These are phyloP conservation scores for Acer campestre DNA, from an alignment of 345 rosid species.

Conservation along the genomic window DNA sequence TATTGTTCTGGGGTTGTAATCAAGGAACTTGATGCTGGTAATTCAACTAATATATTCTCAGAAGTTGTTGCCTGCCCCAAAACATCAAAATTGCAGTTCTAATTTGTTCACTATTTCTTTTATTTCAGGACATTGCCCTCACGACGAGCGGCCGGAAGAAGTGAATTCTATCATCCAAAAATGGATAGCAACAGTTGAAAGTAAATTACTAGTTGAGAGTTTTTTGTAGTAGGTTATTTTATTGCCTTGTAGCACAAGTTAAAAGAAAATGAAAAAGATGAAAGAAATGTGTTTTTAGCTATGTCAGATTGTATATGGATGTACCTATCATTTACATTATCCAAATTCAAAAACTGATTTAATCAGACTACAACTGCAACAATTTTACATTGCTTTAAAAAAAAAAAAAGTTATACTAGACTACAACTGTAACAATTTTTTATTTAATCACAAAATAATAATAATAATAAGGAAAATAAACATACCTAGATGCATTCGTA, in stretches of 20 bases:
- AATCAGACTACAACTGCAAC: too few species aligned
- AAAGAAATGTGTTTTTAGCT: too few species aligned
- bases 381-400: too few species aligned
- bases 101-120: background rate
- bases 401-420: too few species aligned
- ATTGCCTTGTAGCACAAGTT: background rate
- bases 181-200: constrained; percentile 51
- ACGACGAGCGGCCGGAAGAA: constrained; percentile 74
- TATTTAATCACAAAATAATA: too few species aligned
- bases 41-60: constrained; percentile 3
- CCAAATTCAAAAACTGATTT: too few species aligned
- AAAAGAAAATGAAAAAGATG: background rate
- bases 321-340: too few species aligned
- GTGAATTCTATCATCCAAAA: constrained; percentile 55
- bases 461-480: too few species aligned
- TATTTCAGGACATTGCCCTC: constrained; percentile 78
- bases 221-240: constrained; percentile 13
- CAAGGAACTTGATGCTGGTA: constrained; percentile 74
- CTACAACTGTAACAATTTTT: too few species aligned
- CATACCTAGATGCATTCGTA: too few species aligned
- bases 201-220: constrained; percentile 20
- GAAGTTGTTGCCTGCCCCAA: background rate
- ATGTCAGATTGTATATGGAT: too few species aligned
- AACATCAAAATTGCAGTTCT: background rate
- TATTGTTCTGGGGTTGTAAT: constrained; percentile 49